These are phyloP conservation scores for Helotiales sp. DNA, from an alignment of 2,329 filamentous ascomycete species.

Conservation along the genomic window DNA sequence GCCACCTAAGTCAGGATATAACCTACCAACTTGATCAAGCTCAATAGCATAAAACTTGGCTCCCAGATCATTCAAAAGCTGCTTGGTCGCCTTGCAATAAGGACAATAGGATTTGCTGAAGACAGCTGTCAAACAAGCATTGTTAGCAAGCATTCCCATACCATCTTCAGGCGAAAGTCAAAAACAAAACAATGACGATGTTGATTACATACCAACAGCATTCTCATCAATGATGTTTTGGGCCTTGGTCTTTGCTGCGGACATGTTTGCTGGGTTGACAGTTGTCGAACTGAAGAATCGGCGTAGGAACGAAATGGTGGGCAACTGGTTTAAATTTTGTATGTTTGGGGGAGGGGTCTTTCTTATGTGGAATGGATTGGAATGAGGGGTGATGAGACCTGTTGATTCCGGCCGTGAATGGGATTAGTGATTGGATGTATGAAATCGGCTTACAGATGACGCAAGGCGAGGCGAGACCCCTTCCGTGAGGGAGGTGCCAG, in stretches of 20 bases:
- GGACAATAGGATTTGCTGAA: constrained; percentile 98
- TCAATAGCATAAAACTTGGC: constrained; percentile 77
- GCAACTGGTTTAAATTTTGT: constrained; percentile 24
- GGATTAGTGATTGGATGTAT: background rate
- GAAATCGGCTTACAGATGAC: background rate
- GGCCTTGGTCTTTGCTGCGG: constrained; percentile 79
- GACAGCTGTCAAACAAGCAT: constrained; percentile 58
- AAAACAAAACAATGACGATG: too few species aligned
- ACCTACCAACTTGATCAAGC: constrained; percentile 80
- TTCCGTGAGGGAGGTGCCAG: too few species aligned
- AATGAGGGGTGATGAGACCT: constrained; percentile 6
- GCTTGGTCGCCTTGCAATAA: constrained; percentile 82
- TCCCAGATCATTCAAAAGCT: constrained; percentile 65
- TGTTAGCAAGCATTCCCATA: constrained; percentile 7
- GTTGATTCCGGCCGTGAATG: background rate
- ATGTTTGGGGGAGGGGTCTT: constrained; percentile 8
- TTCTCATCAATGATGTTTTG: constrained; percentile 88
- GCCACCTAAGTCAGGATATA: background rate
- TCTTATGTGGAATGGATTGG: background rate
- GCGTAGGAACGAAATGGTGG: constrained; percentile 65
- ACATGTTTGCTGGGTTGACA: constrained; percentile 67
- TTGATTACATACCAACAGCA: constrained; percentile 66
- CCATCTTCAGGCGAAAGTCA: background rate
- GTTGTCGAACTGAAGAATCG: constrained; percentile 66
- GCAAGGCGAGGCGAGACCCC: background rate